Evolutionary conservation across 2,329 filamentous ascomycete genomes (phyloP).

Genomic region (Sclerotiophoma versabilis): DNA sequence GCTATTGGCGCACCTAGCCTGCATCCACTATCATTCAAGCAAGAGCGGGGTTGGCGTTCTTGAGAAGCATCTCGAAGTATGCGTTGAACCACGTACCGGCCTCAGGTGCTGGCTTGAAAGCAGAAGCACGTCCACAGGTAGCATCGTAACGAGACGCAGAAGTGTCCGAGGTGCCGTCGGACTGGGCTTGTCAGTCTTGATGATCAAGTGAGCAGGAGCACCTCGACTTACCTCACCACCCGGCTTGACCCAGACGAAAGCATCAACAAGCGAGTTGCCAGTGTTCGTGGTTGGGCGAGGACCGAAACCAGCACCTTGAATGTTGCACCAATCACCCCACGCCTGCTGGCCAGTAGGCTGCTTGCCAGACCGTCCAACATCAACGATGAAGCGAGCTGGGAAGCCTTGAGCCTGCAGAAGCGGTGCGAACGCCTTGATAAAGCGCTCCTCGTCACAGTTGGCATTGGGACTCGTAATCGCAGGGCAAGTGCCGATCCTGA

Average conservation of each 20-base stretch:
- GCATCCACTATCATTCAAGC: conserved; percentile 11
- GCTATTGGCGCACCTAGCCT: too few species aligned
- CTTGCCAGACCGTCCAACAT: conserved; percentile 65
- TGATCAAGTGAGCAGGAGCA: not conserved
- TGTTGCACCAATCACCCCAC: conserved; percentile 75
- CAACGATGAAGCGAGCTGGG: conserved; percentile 63
- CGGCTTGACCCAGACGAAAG: conserved; percentile 76
- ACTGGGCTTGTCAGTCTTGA: conserved; percentile 19
- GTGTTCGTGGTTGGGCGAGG: conserved; percentile 69
- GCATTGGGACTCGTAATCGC: conserved; percentile 55
- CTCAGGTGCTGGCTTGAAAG: conserved; percentile 71
- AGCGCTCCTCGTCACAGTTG: conserved; percentile 63
- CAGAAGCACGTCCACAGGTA: conserved; percentile 61
- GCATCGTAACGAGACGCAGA: conserved; percentile 60
- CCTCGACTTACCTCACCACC: conserved; percentile 56
- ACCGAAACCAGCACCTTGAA: conserved; percentile 69
- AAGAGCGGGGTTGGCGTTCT: conserved; percentile 45
- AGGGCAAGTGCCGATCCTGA: conserved; percentile 54
- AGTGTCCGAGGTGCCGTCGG: conserved; percentile 55
- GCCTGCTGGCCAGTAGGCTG: conserved; percentile 63
- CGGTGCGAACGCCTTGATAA: conserved; percentile 60
- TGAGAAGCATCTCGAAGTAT: conserved; percentile 47
- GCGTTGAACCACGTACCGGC: conserved; percentile 72
- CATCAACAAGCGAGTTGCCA: conserved; percentile 65
- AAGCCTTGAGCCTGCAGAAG: conserved; percentile 57